phyloP scores from a whole-genome alignment of 495 filamentous ascomycete species.

The Podospora pseudoanserina region DNA sequence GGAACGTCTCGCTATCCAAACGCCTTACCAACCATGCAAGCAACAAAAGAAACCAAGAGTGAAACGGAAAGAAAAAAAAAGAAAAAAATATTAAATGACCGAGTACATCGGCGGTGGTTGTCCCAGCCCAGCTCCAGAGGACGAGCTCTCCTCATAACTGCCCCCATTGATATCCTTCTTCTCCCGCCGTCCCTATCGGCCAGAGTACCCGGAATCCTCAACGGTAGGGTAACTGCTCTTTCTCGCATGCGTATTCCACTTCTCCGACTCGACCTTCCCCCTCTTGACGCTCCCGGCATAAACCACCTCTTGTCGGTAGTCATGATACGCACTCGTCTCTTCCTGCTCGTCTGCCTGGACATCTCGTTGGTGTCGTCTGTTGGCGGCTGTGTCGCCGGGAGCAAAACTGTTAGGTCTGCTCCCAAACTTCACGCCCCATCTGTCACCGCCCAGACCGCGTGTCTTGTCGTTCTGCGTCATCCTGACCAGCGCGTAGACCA shows the following conservation, averaged over 20 bases:
- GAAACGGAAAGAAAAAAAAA: neutral
- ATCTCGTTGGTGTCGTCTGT: neutral
- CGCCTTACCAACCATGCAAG: neutral
- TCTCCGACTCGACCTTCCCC: conserved; percentile 17
- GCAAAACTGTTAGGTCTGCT: conserved; percentile 6
- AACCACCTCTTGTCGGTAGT: conserved; percentile 19
- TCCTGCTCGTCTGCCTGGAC: conserved; percentile 1
- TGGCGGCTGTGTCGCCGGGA: neutral
- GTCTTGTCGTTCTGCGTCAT: conserved; percentile 49
- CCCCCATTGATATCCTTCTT: neutral
- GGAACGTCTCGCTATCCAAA: neutral
- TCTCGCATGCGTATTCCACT: conserved; percentile 26
- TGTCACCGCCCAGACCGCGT: conserved; percentile 48
- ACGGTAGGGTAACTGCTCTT: conserved; percentile 34
- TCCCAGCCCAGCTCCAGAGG: neutral
- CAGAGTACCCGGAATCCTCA: conserved; percentile 15
- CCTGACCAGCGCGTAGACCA: conserved; percentile 59
- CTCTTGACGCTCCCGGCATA: conserved; percentile 27
- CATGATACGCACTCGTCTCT: neutral
- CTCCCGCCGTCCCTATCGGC: conserved; percentile 18
- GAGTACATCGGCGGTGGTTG: conserved; percentile 13
- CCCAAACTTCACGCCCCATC: conserved; percentile 23
- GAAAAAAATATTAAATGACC: neutral
- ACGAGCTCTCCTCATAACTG: neutral
- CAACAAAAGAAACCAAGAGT: neutral